Evolutionary conservation across 371 early-diverging fungal genomes (phyloP).

Genomic region (Lichtheimia ornata): DNA sequence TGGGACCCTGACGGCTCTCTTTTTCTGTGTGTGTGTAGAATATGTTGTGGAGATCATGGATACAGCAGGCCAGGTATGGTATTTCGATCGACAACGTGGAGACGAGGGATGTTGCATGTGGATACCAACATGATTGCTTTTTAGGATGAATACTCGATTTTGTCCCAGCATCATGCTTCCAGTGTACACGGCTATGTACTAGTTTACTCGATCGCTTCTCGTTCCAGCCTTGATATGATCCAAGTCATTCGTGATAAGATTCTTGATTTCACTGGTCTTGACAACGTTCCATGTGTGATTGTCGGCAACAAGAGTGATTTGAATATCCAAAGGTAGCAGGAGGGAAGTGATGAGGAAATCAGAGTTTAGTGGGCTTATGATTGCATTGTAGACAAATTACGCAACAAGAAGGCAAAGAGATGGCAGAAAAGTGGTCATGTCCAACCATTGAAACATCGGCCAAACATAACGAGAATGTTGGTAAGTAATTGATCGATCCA

Average conservation of each 20-base stretch:
- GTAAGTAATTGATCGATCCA: constrained; percentile 48
- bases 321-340: constrained; percentile 61
- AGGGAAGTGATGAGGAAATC: background rate
- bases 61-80: constrained; percentile 91
- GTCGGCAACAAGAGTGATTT: constrained; percentile 95
- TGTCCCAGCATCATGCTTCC: constrained; percentile 86
- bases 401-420: constrained; percentile 72
- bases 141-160: constrained; percentile 92
- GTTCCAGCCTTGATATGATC: constrained; percentile 87
- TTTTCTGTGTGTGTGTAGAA: constrained; percentile 35
- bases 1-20: background rate
- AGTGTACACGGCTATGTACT: constrained; percentile 94
- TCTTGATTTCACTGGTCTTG: constrained; percentile 88
- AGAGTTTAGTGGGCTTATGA: background rate
- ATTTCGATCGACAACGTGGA: background rate
- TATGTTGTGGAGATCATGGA: constrained; percentile 91
- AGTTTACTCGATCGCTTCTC: constrained; percentile 88
- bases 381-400: constrained; percentile 66
- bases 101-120: background rate
- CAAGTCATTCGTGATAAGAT: constrained; percentile 93
- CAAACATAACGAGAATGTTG: constrained; percentile 87
- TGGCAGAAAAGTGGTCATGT: constrained; percentile 83
- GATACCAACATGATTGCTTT: no score
- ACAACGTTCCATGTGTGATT: constrained; percentile 87
- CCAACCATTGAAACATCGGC: constrained; percentile 89